These are phyloP conservation scores for Acrocalymma vagum DNA, from an alignment of 2,329 filamentous ascomycete species.

Conservation along the genomic window DNA sequence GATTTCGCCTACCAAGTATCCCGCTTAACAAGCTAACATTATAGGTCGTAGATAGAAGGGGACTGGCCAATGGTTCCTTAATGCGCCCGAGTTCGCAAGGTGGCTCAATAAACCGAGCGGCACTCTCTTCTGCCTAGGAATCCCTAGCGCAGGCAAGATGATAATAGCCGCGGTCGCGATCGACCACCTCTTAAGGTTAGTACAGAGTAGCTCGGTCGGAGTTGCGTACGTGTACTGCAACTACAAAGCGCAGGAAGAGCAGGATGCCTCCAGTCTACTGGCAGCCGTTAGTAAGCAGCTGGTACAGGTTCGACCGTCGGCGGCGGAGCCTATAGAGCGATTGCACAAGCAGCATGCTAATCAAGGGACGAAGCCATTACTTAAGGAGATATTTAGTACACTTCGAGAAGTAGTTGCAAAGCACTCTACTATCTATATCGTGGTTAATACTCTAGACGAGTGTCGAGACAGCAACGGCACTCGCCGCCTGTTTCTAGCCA, in stretches of 20 bases:
- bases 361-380: conserved; percentile 23
- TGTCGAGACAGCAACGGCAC: conserved; percentile 19
- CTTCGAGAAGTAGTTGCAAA: conserved; percentile 21
- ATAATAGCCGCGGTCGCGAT: conserved; percentile 53
- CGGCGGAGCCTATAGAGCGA: conserved; percentile 21
- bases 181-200: conserved; percentile 46
- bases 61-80: conserved; percentile 57
- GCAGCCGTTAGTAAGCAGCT: conserved; percentile 45
- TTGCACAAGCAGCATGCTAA: conserved; percentile 30
- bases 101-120: conserved; percentile 14
- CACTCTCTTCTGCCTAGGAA: conserved; percentile 56
- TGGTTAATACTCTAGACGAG: conserved; percentile 18
- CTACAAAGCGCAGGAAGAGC: conserved; percentile 30
- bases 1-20: conserved; percentile 18
- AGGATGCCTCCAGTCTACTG: conserved; percentile 29
- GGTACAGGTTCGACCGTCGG: conserved; percentile 24
- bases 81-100: conserved; percentile 30
- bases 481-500: conserved; percentile 14
- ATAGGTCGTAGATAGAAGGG: conserved; percentile 22
- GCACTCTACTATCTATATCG: conserved; percentile 24
- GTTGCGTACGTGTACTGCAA: conserved; percentile 47
- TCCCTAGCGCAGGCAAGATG: conserved; percentile 59
- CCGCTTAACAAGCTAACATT: conserved; percentile 12
- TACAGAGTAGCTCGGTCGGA: conserved; percentile 14
- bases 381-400: conserved; percentile 24